Base-by-base conservation (phyloP, 2,329 filamentous ascomycete species). In the Epichloe elymi region DNA sequence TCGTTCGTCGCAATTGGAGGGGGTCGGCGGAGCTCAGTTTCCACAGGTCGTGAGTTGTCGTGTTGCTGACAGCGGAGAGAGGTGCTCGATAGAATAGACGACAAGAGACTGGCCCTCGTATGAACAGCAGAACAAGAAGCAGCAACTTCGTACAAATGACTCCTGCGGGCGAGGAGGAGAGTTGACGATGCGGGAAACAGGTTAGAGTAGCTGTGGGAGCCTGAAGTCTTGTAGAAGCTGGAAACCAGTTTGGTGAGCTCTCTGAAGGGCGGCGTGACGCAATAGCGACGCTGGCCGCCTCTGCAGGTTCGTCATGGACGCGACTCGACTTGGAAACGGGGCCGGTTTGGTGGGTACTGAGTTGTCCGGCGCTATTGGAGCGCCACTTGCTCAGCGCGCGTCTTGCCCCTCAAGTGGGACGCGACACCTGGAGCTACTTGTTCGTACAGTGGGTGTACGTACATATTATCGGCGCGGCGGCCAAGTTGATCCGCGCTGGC, bases 401-500 rank as follows among this genome's bases (percentile, higher is more conserved):
- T 14, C 15, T 19, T 15, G 23, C 19, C 41, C 19, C 36, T 14
- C 12, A 12, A 15, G 14, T 15, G 36, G 7, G 7, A 26, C 26
- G 26, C 7, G 26, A 26, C 26, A 26, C 26, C 26, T 8, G 26
- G 26, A 26, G 26, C 26, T 26, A 1, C 26, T 26, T 26, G 26
- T 8, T 8, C 26, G 26, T 26, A 2, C 23, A 23, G 2, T 19
- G 19, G 19, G 19, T 26, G 26, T 8, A 2, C 23, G 26, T 8
- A 2, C 23, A 23, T 2, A 8, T 26, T 26, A 11, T 17, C 42
- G 42, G 42, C 54, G 46, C 56, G 56, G 56, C 55, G 46, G 50
- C 51, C 51, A 52, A 52, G 54, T 58, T 58, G 55, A 58, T 57
- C 56, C 56, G 56, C 41, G 17, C 23, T 38, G 36, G 45, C 38